Base-by-base conservation (phyloP, 73 alveolate genomes). In the Blepharisma japonicum region DNA sequence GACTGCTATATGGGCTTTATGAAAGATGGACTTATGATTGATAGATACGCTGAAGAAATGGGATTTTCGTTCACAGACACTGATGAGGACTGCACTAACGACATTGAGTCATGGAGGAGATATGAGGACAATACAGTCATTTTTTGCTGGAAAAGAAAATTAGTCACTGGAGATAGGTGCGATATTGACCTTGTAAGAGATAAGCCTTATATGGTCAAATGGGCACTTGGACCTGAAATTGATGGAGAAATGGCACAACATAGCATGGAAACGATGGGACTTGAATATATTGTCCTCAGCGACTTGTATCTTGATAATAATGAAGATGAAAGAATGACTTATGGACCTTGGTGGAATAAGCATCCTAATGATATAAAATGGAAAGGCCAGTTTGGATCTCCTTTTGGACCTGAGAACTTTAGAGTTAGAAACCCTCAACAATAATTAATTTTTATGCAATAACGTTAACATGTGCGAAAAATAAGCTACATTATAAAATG, bases 161-260 rank as follows among this genome's bases (percentile, higher is more conserved):
- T 53, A 1, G 23, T 53, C 67, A 53, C 67, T 4, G 67, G 67
- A 1, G 67, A 53, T 4, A 14, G 3, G n/a, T 53, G 67, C 23
- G 67, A 53, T 53, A 20, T 53, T 11, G 67, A 53, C 23, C 23
- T 53, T 14, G 67, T 53, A 11, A 14, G 27, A 14, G 27, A 53
- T 14, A 53, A 53, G 4, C 67, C 67, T 53, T 53, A 53, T 20
- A 14, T 53, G 23, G 67, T 53, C 6, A 53, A 53, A 53, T 53
- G 23, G n/a, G 67, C 67, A 53, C 67, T 53, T 53, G 67, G 67
- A 14, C 67, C 67, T 14, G 67, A 14, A 53, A 53, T 14, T 11
- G 67, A 53, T 53, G 67, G 67, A 14, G 67, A 14, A 14, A 53
- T 53, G 23, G 67, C n/a, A 53, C n/a, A 53, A 4, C 67, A 53